These are phyloP conservation scores for Buddleja alternifolia DNA, from an alignment of 257 asterid genomes.

Conservation along the genomic window DNA sequence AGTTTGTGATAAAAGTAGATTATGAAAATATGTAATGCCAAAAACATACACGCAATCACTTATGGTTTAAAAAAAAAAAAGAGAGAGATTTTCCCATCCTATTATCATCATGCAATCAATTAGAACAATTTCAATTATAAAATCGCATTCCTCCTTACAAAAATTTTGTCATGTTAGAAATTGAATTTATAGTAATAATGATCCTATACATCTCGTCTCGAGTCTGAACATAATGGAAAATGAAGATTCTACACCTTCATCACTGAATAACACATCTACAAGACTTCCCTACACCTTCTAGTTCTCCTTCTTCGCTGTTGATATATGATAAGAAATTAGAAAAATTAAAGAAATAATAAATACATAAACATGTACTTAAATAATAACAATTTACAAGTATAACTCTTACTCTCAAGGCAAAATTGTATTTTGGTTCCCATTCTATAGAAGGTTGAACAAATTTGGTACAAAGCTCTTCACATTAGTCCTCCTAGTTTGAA, in stretches of 20 bases:
- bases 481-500: too few species aligned
- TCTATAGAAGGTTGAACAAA: too few species aligned
- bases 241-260: slow-evolving; percentile 17
- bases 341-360: background rate
- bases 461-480: too few species aligned
- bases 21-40: too few species aligned
- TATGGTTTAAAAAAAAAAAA: too few species aligned
- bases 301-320: slow-evolving; percentile 45
- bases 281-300: slow-evolving; percentile 43
- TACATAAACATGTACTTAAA: background rate
- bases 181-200: slow-evolving; percentile 2
- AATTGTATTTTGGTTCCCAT: too few species aligned
- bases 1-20: too few species aligned
- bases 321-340: background rate
- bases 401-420: too few species aligned
- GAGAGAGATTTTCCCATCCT: too few species aligned
- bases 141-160: background rate
- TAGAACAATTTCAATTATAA: too few species aligned
- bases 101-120: too few species aligned
- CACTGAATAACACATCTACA: slow-evolving; percentile 47
- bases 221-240: background rate
- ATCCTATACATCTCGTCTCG: background rate
- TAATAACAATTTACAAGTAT: background rate
- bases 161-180: slow-evolving; percentile 13
- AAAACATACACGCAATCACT: too few species aligned